Percentiles rank a stretch among this genome's conserved stretches.
These are phyloP conservation scores for Chenopodium suecicum DNA, from an alignment of 148 eudicot genomes.

Conservation along the genomic window DNA sequence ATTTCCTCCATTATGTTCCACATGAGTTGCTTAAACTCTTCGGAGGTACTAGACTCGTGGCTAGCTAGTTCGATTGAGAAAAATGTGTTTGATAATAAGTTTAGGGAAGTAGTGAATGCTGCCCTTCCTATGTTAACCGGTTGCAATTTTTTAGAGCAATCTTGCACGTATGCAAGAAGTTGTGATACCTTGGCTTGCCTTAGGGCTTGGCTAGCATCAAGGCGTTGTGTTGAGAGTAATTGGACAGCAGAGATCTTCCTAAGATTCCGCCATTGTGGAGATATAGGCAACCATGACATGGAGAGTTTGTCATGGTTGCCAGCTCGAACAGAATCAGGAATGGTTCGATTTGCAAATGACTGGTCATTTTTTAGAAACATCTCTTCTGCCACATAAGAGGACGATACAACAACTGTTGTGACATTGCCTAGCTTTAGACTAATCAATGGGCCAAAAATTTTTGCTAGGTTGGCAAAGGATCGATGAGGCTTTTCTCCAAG, in stretches of 20 bases:
- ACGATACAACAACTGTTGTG: neutral
- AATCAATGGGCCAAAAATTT: neutral
- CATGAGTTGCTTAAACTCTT: neutral
- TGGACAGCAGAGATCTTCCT: neutral
- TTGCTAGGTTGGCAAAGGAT: neutral
- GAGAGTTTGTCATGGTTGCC: neutral
- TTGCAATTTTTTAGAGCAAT: neutral
- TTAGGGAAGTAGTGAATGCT: neutral
- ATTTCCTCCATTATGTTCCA: neutral
- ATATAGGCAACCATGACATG: neutral
- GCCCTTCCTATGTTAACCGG: neutral
- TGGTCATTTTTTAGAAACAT: neutral
- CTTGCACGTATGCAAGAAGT: neutral
- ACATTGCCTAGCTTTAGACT: neutral
- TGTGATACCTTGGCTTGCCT: neutral
- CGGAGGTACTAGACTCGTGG: neutral
- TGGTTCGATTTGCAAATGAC: neutral
- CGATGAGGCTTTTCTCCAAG: neutral
- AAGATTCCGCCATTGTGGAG: neutral
- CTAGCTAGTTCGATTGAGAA: neutral
- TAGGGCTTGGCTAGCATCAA: neutral
- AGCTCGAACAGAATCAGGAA: neutral
- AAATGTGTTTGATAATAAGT: neutral
- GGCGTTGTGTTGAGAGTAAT: neutral
- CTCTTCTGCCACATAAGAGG: neutral